Evolutionary conservation across 768 basidiomycete genomes (phyloP).

Genomic region (Hortiboletus campestris): DNA sequence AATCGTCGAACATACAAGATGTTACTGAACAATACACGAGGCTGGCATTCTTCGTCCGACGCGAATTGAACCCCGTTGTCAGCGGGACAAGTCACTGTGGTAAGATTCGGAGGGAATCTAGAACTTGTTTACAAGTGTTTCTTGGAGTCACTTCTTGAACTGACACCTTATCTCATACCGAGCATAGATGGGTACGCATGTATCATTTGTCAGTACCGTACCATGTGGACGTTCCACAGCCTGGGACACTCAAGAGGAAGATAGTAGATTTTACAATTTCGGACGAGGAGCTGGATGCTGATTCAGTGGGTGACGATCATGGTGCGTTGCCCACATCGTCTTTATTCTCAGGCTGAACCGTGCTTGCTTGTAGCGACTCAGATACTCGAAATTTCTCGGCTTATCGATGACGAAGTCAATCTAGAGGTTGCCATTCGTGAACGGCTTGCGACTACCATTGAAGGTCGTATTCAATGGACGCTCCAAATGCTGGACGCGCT

Average conservation of each 20-base stretch:
- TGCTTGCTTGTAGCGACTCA: slow-evolving; percentile 11
- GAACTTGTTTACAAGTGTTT: not conserved
- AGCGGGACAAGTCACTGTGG: too few species aligned
- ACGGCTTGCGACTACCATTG: slow-evolving; percentile 40
- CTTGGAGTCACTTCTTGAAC: too few species aligned
- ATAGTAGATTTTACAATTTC: slow-evolving; percentile 2
- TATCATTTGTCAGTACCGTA: slow-evolving; percentile 15
- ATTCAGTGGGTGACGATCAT: slow-evolving; percentile 8
- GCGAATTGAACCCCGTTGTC: not conserved
- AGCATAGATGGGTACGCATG: slow-evolving; percentile 27
- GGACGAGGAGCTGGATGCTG: slow-evolving; percentile 11
- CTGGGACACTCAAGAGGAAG: slow-evolving; percentile 11
- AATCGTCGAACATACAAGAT: not conserved
- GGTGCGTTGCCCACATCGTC: slow-evolving; percentile 14
- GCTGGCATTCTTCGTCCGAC: not conserved
- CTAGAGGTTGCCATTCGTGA: slow-evolving; percentile 43
- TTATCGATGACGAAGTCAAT: slow-evolving; percentile 39
- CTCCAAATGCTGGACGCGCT: slow-evolving; percentile 39
- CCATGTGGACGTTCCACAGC: slow-evolving; percentile 14
- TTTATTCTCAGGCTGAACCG: not conserved
- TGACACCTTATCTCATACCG: not conserved
- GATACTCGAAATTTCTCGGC: slow-evolving; percentile 11
- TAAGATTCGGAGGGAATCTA: too few species aligned
- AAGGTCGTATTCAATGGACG: slow-evolving; percentile 48
- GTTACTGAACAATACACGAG: not conserved